Conservation (phyloP, 2,329 filamentous ascomycete species). For the Metarhizium brunneum region DNA sequence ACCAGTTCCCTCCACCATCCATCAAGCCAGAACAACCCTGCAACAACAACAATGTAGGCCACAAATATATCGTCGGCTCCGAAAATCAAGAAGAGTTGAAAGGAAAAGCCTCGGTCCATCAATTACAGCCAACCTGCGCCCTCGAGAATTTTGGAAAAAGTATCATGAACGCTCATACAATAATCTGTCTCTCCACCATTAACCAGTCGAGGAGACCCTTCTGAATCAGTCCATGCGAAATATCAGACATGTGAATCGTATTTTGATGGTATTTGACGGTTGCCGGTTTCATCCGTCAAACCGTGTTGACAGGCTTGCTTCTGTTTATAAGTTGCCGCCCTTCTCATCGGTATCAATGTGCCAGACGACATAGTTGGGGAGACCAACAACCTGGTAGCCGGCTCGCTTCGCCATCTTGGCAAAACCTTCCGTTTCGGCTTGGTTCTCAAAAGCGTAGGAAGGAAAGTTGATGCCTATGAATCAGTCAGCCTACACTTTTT, state of each 20-base stretch:
- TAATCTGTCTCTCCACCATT: constrained; percentile 9
- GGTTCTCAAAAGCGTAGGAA: constrained; percentile 93
- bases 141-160: constrained; percentile 3
- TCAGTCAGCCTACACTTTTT: constrained; percentile 14
- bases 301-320: neutral
- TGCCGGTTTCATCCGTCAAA: neutral
- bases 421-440: constrained; percentile 97
- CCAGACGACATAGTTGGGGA: constrained; percentile 98
- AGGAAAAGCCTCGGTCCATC: neutral
- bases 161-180: constrained; percentile 19
- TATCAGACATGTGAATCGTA: constrained; percentile 15
- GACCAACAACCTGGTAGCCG: constrained; percentile 81
- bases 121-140: neutral
- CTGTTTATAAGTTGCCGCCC: constrained; percentile 57
- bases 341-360: constrained; percentile 97
- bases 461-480: constrained; percentile 87
- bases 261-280: constrained; percentile 1
- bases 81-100: neutral
- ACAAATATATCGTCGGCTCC: neutral
- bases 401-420: constrained; percentile 97
- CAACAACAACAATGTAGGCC: neutral
- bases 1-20: neutral
- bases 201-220: constrained; percentile 9
- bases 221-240: constrained; percentile 11
- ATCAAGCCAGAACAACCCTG: neutral